Percentiles rank a stretch among this genome's conserved stretches.
Evolutionary conservation across 352 stramenopile genomes (phyloP).

Genomic region (Saprolegnia parasitica): DNA sequence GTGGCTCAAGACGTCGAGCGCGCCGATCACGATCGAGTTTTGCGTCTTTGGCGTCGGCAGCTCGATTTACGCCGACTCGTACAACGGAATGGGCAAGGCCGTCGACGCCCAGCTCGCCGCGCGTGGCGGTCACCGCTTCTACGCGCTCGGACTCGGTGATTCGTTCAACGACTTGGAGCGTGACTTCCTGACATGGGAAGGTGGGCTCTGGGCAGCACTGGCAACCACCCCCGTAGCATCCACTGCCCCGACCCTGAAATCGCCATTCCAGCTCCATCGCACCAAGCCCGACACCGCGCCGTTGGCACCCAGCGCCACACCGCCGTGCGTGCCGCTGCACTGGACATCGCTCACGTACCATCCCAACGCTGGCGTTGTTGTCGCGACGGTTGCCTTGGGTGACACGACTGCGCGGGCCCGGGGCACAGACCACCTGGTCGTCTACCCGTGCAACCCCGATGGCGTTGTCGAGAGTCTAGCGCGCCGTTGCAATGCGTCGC

Average conservation of each 20-base stretch:
- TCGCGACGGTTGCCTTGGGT: not conserved
- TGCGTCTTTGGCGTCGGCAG: slow-evolving; percentile 13
- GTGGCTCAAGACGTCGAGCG: not conserved
- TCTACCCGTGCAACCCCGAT: slow-evolving; percentile 1
- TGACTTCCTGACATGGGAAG: slow-evolving; percentile 8
- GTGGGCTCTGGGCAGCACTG: not conserved
- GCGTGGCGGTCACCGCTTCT: not conserved
- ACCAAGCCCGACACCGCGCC: not conserved
- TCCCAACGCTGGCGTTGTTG: not conserved
- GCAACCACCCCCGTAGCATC: not conserved
- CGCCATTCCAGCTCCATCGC: not conserved
- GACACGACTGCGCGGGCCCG: not conserved
- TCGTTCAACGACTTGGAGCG: not conserved
- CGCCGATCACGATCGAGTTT: not conserved
- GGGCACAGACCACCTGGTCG: not conserved
- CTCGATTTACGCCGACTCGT: slow-evolving; percentile 18
- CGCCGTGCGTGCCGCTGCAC: not conserved
- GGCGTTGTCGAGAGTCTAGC: not conserved
- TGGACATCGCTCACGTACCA: not conserved
- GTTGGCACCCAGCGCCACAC: not conserved
- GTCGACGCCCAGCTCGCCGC: not conserved
- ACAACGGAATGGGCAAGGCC: slow-evolving; percentile 20
- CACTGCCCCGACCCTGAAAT: not conserved
- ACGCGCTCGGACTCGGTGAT: slow-evolving; percentile 3
- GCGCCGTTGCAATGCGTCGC: not conserved